phyloP scores from a whole-genome alignment of 371 early-diverging fungal genomes.

The Mucor sp. region DNA sequence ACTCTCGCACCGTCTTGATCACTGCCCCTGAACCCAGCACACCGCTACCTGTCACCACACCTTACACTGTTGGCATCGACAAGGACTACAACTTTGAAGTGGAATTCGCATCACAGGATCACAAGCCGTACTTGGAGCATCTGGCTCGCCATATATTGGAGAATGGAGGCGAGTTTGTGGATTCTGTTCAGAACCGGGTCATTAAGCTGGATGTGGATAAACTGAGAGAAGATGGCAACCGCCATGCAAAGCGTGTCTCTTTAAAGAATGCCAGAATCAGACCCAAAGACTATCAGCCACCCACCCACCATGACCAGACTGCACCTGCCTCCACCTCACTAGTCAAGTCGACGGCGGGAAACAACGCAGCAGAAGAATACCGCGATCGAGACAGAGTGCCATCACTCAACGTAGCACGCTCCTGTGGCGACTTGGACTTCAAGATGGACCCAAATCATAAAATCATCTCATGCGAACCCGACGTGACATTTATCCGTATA shows the following conservation, averaged over 20 bases:
- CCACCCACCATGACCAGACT: conserved; percentile 8
- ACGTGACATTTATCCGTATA: conserved; percentile 59
- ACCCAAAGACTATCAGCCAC: conserved; percentile 37
- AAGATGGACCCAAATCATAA: conserved; percentile 58
- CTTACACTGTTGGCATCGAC: conserved; percentile 23
- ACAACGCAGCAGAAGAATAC: conserved; percentile 26
- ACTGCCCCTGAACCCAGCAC: conserved; percentile 46
- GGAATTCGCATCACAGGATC: conserved; percentile 66
- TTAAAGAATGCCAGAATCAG: conserved; percentile 65
- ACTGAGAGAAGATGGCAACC: conserved; percentile 46
- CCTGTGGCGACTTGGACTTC: conserved; percentile 67
- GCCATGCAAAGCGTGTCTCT: conserved; percentile 56
- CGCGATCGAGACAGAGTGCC: conserved; percentile 47
- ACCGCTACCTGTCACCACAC: conserved; percentile 14
- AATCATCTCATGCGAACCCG: conserved; percentile 62
- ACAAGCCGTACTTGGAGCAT: conserved; percentile 66
- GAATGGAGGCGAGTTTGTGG: conserved; percentile 70
- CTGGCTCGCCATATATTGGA: conserved; percentile 64
- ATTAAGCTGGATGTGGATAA: conserved; percentile 61
- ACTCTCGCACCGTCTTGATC: conserved; percentile 73
- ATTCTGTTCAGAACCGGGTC: conserved; percentile 63
- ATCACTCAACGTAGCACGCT: conserved; percentile 64
- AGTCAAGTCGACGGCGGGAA: neutral
- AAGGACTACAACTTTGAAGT: conserved; percentile 59
- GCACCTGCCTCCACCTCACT: neutral